phyloP scores from a whole-genome alignment of 176 grass and related monocot species.

The Oryza rufipogon region DNA sequence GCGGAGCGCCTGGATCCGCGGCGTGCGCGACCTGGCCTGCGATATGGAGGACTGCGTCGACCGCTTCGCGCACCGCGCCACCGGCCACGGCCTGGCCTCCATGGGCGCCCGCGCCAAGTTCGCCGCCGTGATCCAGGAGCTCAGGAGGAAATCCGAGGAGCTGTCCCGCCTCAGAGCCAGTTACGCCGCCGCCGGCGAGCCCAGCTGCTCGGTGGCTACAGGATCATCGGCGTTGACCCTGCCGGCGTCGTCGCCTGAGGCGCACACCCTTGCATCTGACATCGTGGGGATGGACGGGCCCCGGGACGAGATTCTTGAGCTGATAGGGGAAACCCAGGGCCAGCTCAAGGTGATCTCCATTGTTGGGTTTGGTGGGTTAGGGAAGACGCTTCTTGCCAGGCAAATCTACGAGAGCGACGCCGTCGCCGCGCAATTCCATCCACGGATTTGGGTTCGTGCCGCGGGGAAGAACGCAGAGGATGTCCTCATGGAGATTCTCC shows the following conservation, averaged over 20 bases:
- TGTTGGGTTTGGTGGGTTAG: neutral
- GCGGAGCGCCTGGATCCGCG: too few relatives aligned
- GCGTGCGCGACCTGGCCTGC: too few relatives aligned
- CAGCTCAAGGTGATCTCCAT: slow-evolving; percentile 7
- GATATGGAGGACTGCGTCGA: too few relatives aligned
- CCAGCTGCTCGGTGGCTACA: too few relatives aligned
- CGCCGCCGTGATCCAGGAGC: neutral
- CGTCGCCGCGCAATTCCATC: neutral
- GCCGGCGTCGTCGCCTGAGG: neutral
- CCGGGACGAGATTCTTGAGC: too few relatives aligned
- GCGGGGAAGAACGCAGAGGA: neutral
- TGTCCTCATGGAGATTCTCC: neutral
- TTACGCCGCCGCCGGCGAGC: too few relatives aligned
- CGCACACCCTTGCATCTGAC: neutral
- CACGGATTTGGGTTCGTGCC: neutral
- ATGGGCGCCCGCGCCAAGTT: neutral
- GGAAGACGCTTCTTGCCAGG: neutral
- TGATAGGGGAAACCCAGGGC: neutral
- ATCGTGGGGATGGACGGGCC: slow-evolving; percentile 10
- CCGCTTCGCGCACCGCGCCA: too few relatives aligned
- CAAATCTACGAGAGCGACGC: neutral
- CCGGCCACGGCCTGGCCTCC: too few relatives aligned
- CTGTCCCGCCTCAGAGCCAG: too few relatives aligned
- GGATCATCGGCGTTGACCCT: neutral
- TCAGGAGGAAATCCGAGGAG: too few relatives aligned